Base-by-base conservation (phyloP, 2,329 filamentous ascomycete genomes). In the Lanzia echinophila region DNA sequence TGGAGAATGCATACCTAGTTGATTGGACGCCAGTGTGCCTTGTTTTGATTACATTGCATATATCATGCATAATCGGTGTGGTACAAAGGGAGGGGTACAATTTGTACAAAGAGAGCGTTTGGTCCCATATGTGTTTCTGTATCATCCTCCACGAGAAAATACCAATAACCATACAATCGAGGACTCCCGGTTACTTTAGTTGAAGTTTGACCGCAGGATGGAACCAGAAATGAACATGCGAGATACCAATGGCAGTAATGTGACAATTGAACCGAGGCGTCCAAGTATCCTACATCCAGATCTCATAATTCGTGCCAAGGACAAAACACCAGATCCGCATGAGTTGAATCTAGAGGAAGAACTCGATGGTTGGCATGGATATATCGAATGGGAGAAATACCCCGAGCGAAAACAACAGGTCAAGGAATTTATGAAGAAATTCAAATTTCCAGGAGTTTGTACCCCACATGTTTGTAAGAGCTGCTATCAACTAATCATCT, bases 311-410 rank as follows among this genome's bases (percentile, higher is more conserved):
- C 47, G 53, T 34, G 17, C 41, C 13, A 46, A 51, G 34, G 42
- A 51, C 39, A 48, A 52, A 17, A 8, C 53, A 10, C 47, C 53
- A 41, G 48, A 41, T 32, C 39, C 50, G 11, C 34, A 48, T 48
- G 50, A 53, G 22, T 38, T 55, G 22, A 34, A 24, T 5, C 19
- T 54, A 8, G 42, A 54, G 24, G 50, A 56, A 36, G 54, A 56
- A 12, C 17, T 44, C 2, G 42, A 47, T 12, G 54, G 54, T 22
- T 56, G 54, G 54, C 44, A 53, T 17, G 54, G 56, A 36, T 87
- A 86, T 56, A 73, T 88, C 6, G 84, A 87, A 62, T 87, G 83
- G 84, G 84, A 87, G 63, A 75, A 80, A 12, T 84, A 86, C 51
- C 84, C 84, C 0, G 81, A 86, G 46, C 87, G 86, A 68, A 85